Evolutionary conservation across 1,139 yeast species (phyloP).

Genomic region (Debaryomyces nepalensis): DNA sequence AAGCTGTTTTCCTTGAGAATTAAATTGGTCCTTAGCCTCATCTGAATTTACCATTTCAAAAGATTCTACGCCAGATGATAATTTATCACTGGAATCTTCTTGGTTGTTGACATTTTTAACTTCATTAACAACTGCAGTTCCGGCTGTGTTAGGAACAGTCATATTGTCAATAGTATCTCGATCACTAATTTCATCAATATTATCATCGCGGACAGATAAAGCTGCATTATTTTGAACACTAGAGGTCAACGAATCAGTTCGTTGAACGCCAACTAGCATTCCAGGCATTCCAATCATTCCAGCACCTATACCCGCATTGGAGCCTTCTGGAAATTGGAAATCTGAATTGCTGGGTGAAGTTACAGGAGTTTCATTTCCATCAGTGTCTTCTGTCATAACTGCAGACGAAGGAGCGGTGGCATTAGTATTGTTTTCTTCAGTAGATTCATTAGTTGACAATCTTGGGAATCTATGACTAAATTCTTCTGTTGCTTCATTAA

Average conservation of each 20-base stretch:
- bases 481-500: slow-evolving; percentile 17
- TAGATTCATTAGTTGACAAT: slow-evolving; percentile 22
- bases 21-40: slow-evolving; percentile 33
- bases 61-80: slow-evolving; percentile 55
- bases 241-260: slow-evolving; percentile 83
- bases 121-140: slow-evolving; percentile 15
- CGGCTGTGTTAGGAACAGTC: slow-evolving; percentile 24
- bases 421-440: slow-evolving; percentile 25
- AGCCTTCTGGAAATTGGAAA: slow-evolving; percentile 55
- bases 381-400: slow-evolving; percentile 37
- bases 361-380: slow-evolving; percentile 53
- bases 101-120: slow-evolving; percentile 6
- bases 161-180: slow-evolving; percentile 57
- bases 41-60: slow-evolving; percentile 59
- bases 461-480: slow-evolving; percentile 24
- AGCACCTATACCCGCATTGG: slow-evolving; percentile 40
- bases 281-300: slow-evolving; percentile 56
- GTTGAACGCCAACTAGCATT: slow-evolving; percentile 50
- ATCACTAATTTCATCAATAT: slow-evolving; percentile 61
- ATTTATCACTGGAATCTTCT: slow-evolving; percentile 36
- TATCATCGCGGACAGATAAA: slow-evolving; percentile 81
- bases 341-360: slow-evolving; percentile 62
- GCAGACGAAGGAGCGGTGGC: slow-evolving; percentile 43
- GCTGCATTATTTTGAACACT: slow-evolving; percentile 94
- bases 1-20: neutral